Conservation (phyloP, 129 eudicot genomes). For the Silybum marianum region DNA sequence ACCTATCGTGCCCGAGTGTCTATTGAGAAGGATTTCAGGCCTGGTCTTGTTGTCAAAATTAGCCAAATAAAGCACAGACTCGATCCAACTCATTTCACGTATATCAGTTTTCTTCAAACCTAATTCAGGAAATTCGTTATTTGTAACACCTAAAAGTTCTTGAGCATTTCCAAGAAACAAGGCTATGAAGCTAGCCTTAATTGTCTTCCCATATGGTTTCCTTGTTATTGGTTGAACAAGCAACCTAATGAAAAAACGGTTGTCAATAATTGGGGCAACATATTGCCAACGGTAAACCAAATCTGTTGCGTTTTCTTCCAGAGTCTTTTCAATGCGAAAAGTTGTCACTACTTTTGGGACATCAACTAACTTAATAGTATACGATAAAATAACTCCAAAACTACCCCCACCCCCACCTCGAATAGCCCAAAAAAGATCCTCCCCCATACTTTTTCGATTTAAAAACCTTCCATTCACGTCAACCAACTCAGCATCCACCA, state of each 20-base stretch:
- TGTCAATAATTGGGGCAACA: slow-evolving; percentile 12
- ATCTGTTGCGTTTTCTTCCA: slow-evolving; percentile 19
- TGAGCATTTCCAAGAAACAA: slow-evolving; percentile 28
- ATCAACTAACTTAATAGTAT: slow-evolving; percentile 19
- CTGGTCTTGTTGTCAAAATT: slow-evolving; percentile 10
- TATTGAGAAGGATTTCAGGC: slow-evolving; percentile 23
- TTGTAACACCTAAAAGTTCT: slow-evolving; percentile 19
- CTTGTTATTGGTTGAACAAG: slow-evolving; percentile 18
- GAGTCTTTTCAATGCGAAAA: not conserved
- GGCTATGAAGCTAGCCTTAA: slow-evolving; percentile 17
- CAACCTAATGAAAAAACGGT: slow-evolving; percentile 22
- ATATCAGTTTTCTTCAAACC: slow-evolving; percentile 6
- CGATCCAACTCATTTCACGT: slow-evolving; percentile 23
- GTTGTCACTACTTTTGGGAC: slow-evolving; percentile 14
- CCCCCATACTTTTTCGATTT: slow-evolving; percentile 22
- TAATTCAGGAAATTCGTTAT: slow-evolving; percentile 21
- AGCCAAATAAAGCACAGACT: slow-evolving; percentile 20
- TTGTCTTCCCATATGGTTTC: slow-evolving; percentile 2
- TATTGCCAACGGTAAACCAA: slow-evolving; percentile 20
- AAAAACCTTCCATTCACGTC: slow-evolving; percentile 25
- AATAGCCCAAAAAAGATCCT: slow-evolving; percentile 34
- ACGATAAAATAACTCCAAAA: slow-evolving; percentile 26
- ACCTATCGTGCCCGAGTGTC: slow-evolving; percentile 15
- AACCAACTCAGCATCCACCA: slow-evolving; percentile 20
- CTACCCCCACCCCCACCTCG: slow-evolving; percentile 34